These are phyloP conservation scores for Ogataea dorogensis DNA, from an alignment of 805 yeast species.

Conservation along the genomic window DNA sequence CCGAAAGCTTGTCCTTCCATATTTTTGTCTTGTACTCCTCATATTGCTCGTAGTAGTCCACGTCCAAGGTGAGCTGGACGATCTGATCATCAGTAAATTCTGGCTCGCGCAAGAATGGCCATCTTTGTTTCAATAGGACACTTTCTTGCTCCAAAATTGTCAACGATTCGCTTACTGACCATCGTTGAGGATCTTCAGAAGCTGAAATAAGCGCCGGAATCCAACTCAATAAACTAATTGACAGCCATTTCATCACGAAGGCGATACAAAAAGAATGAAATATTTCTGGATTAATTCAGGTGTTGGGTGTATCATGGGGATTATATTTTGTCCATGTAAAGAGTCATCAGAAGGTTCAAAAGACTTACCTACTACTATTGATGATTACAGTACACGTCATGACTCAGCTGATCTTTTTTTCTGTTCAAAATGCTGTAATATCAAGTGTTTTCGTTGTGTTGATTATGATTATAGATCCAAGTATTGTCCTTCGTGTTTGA, in stretches of 20 bases:
- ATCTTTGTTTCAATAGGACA: slow-evolving; percentile 2
- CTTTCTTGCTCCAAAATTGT: slow-evolving; percentile 13
- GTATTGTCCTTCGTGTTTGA: slow-evolving; percentile 32
- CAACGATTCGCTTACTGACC: slow-evolving; percentile 10
- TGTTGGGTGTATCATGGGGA: slow-evolving; percentile 4
- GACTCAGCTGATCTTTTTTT: slow-evolving; percentile 20
- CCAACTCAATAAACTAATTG: neutral
- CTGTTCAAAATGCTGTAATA: slow-evolving; percentile 29
- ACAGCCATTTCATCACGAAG: slow-evolving; percentile 6
- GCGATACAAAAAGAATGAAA: slow-evolving; percentile 1
- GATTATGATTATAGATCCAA: slow-evolving; percentile 21
- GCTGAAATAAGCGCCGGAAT: neutral
- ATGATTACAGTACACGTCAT: slow-evolving; percentile 21
- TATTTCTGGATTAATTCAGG: neutral
- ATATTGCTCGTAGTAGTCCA: slow-evolving; percentile 31
- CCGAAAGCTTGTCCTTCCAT: slow-evolving; percentile 18
- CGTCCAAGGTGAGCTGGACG: slow-evolving; percentile 23
- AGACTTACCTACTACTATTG: slow-evolving; percentile 13
- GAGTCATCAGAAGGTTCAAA: slow-evolving; percentile 6
- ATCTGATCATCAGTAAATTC: slow-evolving; percentile 2
- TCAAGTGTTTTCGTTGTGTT: slow-evolving; percentile 31
- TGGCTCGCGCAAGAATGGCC: slow-evolving; percentile 5
- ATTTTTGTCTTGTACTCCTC: slow-evolving; percentile 15
- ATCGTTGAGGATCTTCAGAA: neutral
- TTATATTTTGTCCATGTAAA: slow-evolving; percentile 18